A percentile compares a stretch with the other conserved stretches of the same genome.
These are phyloP conservation scores for Myriosclerotinia curreyana DNA, from an alignment of 2,329 filamentous ascomycete species.

Conservation along the genomic window DNA sequence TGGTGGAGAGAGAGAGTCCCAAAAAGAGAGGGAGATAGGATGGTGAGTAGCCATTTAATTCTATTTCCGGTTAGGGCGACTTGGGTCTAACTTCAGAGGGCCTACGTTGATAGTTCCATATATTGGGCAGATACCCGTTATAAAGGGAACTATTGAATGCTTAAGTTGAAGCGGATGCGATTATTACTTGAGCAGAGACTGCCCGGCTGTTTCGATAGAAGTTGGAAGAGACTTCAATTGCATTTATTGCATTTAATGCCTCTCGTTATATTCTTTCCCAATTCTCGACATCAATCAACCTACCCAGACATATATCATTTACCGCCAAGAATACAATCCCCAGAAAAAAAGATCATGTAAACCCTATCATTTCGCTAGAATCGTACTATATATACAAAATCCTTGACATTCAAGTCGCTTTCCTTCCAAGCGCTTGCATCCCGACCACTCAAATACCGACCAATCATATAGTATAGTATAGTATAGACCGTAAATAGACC, in stretches of 20 bases:
- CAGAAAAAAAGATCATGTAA: neutral
- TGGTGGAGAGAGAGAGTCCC: conserved; percentile 63
- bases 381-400: conserved; percentile 14
- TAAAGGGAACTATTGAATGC: neutral
- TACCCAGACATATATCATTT: neutral
- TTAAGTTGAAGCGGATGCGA: neutral
- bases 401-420: neutral
- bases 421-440: neutral
- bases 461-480: conserved; percentile 1
- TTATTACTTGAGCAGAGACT: neutral
- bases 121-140: neutral
- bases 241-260: neutral
- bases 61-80: neutral
- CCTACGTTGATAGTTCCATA: neutral
- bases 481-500: conserved; percentile 12
- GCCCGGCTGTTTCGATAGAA: neutral
- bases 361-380: conserved; percentile 9
- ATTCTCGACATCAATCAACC: neutral
- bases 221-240: neutral
- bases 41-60: neutral
- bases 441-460: neutral
- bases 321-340: neutral
- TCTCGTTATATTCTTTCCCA: neutral
- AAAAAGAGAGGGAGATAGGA: conserved; percentile 35
- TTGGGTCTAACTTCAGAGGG: neutral